Percentiles rank a stretch among this genome's conserved stretches.
Conservation (phyloP, 1,284 basidiomycete species). For the Vanrija humicola region DNA sequence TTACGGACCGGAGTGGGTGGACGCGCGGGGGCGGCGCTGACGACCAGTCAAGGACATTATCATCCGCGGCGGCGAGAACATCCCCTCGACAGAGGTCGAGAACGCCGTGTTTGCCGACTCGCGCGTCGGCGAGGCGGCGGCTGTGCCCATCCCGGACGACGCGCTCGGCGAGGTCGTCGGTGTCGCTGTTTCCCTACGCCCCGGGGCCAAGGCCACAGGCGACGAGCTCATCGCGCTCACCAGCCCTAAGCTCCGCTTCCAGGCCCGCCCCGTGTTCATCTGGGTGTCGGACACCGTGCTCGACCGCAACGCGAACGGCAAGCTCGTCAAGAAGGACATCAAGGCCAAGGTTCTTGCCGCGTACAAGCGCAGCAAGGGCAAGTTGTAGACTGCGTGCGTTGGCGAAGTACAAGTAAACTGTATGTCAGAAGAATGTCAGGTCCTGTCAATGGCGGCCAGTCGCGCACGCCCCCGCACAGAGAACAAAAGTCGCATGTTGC, state of each 20-base stretch:
- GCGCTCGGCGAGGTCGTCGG: conserved; percentile 41
- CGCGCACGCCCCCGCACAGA: too few relatives aligned
- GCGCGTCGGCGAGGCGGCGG: conserved; percentile 34
- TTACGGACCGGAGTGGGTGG: conserved; percentile 29
- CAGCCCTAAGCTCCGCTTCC: conserved; percentile 2
- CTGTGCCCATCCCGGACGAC: conserved; percentile 34
- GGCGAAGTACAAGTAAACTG: too few relatives aligned
- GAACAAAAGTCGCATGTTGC: too few relatives aligned
- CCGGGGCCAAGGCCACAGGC: background rate
- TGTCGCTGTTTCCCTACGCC: conserved; percentile 29
- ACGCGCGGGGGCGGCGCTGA: background rate
- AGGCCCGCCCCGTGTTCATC: conserved; percentile 9
- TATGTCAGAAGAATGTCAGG: too few relatives aligned
- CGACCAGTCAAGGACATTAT: conserved; percentile 29
- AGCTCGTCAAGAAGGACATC: conserved; percentile 9
- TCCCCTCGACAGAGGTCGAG: conserved; percentile 40
- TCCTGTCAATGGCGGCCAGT: too few relatives aligned
- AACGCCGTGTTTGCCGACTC: conserved; percentile 39
- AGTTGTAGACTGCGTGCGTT: conserved; percentile 1
- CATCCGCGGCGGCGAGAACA: conserved; percentile 44
- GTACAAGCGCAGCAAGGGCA: conserved; percentile 1
- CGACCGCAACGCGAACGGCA: conserved; percentile 7
- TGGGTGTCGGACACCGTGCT: conserved; percentile 1
- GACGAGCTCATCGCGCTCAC: conserved; percentile 9
- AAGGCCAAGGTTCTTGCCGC: conserved; percentile 1